Percentiles rank a stretch among this genome's conserved stretches.
Evolutionary conservation across 2,329 filamentous ascomycete genomes (phyloP).

Genomic region (Xylaria sp.): DNA sequence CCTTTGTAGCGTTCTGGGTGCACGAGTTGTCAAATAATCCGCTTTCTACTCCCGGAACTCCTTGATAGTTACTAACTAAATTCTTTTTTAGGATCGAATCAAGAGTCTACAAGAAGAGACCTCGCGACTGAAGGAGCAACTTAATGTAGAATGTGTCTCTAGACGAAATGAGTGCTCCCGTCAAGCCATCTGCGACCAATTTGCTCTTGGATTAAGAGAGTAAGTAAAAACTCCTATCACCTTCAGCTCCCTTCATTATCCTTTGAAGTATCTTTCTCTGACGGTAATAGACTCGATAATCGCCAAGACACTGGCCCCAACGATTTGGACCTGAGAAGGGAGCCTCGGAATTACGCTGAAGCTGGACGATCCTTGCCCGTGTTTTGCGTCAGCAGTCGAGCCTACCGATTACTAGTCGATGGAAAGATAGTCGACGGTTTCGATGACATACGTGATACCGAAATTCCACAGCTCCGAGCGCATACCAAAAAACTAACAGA

Average conservation of each 20-base stretch:
- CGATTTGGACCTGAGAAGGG: conserved; percentile 63
- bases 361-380: conserved; percentile 66
- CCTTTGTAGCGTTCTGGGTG: background rate
- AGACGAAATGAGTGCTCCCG: conserved; percentile 66
- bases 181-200: conserved; percentile 64
- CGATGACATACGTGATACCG: conserved; percentile 61
- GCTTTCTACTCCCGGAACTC: background rate
- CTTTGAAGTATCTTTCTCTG: background rate
- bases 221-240: conserved; percentile 36
- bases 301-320: conserved; percentile 63
- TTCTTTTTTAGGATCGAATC: conserved; percentile 48
- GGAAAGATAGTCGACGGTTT: conserved; percentile 61
- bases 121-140: conserved; percentile 38
- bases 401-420: conserved; percentile 67
- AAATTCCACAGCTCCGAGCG: conserved; percentile 65
- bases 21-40: background rate
- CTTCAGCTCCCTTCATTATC: background rate
- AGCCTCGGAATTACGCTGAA: conserved; percentile 65
- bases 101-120: conserved; percentile 44
- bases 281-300: conserved; percentile 59
- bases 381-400: conserved; percentile 71
- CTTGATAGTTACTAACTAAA: background rate
- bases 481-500: conserved; percentile 69
- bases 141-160: conserved; percentile 56
- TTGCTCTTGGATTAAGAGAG: conserved; percentile 67